Evolutionary conservation across 441 rosid species (phyloP).

Genomic region (Mallotus repandus): DNA sequence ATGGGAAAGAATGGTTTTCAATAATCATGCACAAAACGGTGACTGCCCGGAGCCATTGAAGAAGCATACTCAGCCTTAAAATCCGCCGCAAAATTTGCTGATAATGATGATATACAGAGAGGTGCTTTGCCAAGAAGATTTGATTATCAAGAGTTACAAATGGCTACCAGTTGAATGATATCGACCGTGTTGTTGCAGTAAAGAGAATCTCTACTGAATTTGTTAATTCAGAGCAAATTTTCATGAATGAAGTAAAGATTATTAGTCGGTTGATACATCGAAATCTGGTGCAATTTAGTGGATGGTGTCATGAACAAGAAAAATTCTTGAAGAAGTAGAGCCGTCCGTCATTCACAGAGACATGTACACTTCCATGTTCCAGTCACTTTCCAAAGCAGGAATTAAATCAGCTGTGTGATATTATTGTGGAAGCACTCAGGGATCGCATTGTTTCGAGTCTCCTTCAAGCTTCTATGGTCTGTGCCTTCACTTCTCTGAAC

Average conservation of each 20-base stretch:
- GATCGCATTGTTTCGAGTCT: slow-evolving; percentile 93
- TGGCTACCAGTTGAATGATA: slow-evolving; percentile 6
- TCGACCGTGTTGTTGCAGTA: not conserved
- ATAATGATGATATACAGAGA: not conserved
- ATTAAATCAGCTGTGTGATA: slow-evolving; percentile 71
- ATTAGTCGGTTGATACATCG: slow-evolving; percentile 7
- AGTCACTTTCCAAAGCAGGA: slow-evolving; percentile 44
- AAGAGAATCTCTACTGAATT: not conserved
- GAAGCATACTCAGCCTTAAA: too few species aligned
- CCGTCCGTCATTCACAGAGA: slow-evolving; percentile 6
- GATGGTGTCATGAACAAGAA: too few species aligned
- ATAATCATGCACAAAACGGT: slow-evolving; percentile 5
- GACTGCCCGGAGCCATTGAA: too few species aligned
- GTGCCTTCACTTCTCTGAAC: slow-evolving; percentile 25
- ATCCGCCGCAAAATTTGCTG: too few species aligned
- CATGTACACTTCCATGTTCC: not conserved
- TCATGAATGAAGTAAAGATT: slow-evolving; percentile 17
- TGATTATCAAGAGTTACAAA: not conserved
- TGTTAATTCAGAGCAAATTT: not conserved
- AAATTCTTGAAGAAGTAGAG: not conserved
- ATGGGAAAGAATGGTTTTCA: slow-evolving; percentile 18
- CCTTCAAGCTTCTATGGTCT: slow-evolving; percentile 90
- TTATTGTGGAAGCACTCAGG: slow-evolving; percentile 86
- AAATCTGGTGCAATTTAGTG: slow-evolving; percentile 2
- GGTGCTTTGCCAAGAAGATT: not conserved